Base-by-base conservation (phyloP, 768 basidiomycete species). In the Xerocomellus chrysenteron region DNA sequence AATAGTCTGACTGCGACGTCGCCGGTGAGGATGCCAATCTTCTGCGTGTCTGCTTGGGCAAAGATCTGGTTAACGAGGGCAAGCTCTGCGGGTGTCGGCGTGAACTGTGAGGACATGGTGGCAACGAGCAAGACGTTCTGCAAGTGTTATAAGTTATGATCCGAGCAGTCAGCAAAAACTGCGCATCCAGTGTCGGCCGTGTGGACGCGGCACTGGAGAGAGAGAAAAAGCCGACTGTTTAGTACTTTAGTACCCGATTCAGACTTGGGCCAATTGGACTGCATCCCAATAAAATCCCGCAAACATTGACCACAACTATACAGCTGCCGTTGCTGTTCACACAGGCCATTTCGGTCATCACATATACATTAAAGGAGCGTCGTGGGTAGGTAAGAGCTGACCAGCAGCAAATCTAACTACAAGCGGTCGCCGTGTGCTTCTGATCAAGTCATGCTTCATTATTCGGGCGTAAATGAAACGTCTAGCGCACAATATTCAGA, bases 1-100 rank as follows among this genome's bases (percentile, higher is more conserved):
- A 98, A 93, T 57, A 95, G 79, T 68, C 82, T 84, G 69, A 97
- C 87, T 50, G 95, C 97, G 65, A 88, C 85, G 60, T 96, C 94
- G 66, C 95, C 95, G 16, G 92, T 91, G 69, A 96, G 76, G 60
- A 92, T 83, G 41, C 92, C 92, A 54, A 88, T 79, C 70, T 88
- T 88, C 74, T 92, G 83, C 4, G 86, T 75, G 75, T 94, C 94
- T 21, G 82, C 83, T 60, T 83, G 78, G 43, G 76, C 70, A 66
- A 93, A 92, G 71, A 94, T 86, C 65, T 85, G 82, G 65, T 82
- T 79, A 53, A 88, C 87, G 60, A 93, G 80, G 21, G 82, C 76
- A 48, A 82, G 70, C 61, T 83, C 82, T 55, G 68, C 61, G 3
- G 77, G 70, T 24, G 82, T 76, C 37, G 82, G 78, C 50, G 72